Evolutionary conservation across 1,284 basidiomycete species (phyloP), one percentile per base, ranked within the genome.

Genomic region (Termitomyces sp.): DNA sequence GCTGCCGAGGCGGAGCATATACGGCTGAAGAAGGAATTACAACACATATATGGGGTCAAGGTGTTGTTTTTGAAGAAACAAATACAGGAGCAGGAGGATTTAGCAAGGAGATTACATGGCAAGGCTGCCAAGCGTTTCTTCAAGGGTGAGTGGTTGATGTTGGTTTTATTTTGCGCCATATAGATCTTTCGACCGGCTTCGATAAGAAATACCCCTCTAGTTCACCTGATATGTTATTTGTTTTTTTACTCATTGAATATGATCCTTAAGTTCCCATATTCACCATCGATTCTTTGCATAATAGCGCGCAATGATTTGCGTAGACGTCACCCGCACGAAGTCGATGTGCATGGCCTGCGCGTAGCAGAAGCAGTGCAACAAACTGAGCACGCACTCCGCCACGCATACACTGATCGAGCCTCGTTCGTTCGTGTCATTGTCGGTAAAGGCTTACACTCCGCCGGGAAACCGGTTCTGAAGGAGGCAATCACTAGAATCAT

Each of bases 281-380:
- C 44, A 51, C 36, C 48, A 17, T 41, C 6, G 52, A 34, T 48
- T 53, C 45, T 50, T 26, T 47, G 26, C 21, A 53, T 53, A 53
- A n/a, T 58, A 83, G 80, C 80, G 26, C 74, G 76, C 51, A 84
- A 83, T 62, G 59, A 72, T 52, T 44, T 59, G 15, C 62, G 57
- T 56, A 67, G 58, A n/a, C 62, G 58, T 56, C 66, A 55, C 48
- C 57, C 66, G 64, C 47, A 67, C 43, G 82, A 79, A 21, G 82
- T 93, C 56, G 90, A 95, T 65, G 81, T 95, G 1, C 86, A 88
- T 63, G 84, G 88, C 2, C 75, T 94, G 24, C 87, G 86, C 59
- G 82, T 86, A 0, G 73, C 78, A 28, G 92, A 94, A 66, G 86
- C 88, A 7, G 71, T 88, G 31, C 75, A 78, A 53, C 73, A 72